Base-by-base conservation (phyloP, 2,329 filamentous ascomycete genomes). In the Rhynchosporium secalis region DNA sequence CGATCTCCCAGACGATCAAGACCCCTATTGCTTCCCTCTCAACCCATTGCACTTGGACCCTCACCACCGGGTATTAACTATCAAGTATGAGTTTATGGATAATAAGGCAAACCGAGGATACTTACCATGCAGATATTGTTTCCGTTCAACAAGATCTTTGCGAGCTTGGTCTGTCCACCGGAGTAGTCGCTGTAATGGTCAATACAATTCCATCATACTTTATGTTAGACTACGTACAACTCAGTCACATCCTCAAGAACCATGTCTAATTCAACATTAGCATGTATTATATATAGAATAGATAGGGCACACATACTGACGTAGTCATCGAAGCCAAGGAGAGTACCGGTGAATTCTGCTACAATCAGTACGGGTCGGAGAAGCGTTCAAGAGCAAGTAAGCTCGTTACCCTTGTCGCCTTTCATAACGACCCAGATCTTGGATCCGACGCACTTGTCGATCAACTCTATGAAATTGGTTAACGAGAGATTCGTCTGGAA, bases 381-480 rank as follows among this genome's bases (percentile, higher is more conserved):
- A 45, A 33, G 40, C 12, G 51, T 15, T 10, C 5, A 61, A n/a
- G 52, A 31, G 51, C 20, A 48, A 36, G 33, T 36, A n/a, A 65
- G 75, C 20, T 20, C 20, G 20, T 41, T 78, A 96, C 95, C 95
- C 82, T 97, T 98, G 75, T 98, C 95, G 69, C 93, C 92, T 79
- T 99, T 99, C 95, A 99, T 99, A 72, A 99, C 87, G 67, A 99
- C 93, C 93, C 94, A 97, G 77, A 99, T 98, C 72, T 89, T 90
- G 60, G 93, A 98, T 65, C 95, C 95, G 69, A 99, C 93, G 76
- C 95, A 99, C 79, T 97, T 97, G 81, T 99, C 95, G 77, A 99
- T 98, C 75, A 99, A 86, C 79, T 99, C 95, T 96, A 73, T 51
- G 62, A 12, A 49, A 26, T 45, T 5, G 9, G 33, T 49, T 13